Base-by-base conservation (phyloP, 148 eudicot genomes). In the Rhododendron simsii region DNA sequence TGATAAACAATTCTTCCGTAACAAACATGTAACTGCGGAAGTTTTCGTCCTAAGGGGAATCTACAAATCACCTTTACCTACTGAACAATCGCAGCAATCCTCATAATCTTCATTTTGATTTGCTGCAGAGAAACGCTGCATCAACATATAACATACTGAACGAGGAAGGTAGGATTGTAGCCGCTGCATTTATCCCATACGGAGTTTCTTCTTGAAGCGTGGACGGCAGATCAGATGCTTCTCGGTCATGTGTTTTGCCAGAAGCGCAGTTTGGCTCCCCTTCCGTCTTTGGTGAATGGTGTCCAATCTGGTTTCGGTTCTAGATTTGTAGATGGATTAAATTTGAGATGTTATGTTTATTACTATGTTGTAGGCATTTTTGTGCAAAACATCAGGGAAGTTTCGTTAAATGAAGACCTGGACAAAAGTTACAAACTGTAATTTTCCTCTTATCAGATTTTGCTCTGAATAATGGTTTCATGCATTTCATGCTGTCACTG, bases 111-210 rank as follows among this genome's bases (percentile, higher is more conserved):
- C 83, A 30, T 87, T 15, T 82, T 69, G n/a, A 83, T 84, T 33
- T 57, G n/a, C n/a, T n/a, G 87, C 93, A 94, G 97, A 90, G 96
- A 91, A 98, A 98, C 85, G 98, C 98, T 15, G 91, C 98, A 79
- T 94, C 99, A 8, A 97, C 99, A 1, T 97, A 93, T 90, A 98
- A 98, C 88, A 94, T 98, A 74, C 87, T 98, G 89, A 98, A 98
- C 50, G 99, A 98, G 91, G 99, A 98, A 92, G 99, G 98, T 73
- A 93, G 99, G 91, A 92, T 98, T 83, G 95, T 95, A 74, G 98
- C 99, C 45, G 99, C 98, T 81, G 98, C 98, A 44, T 91, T 98
- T 83, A 93, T 98, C 51, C 98, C 99, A 12, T 93, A 85, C 47
- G 98, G 95, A 81, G 93, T 85, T 57, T 87, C 95, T 80, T 91